Conservation (phyloP, 2,329 filamentous ascomycete species). For the Aspergillus intermedius region DNA sequence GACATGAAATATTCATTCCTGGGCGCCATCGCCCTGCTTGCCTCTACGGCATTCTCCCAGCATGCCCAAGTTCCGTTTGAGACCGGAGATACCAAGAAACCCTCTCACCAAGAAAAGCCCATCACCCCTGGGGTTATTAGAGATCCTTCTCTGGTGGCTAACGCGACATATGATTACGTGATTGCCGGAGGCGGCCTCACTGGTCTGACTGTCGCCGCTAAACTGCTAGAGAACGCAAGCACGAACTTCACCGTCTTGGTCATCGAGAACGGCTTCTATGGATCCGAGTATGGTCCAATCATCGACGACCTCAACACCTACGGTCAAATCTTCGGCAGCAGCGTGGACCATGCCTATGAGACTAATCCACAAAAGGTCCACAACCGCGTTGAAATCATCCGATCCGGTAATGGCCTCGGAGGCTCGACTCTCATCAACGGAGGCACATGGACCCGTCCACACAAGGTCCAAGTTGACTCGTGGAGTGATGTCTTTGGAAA, state of each 20-base stretch:
- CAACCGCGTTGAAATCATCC: constrained; percentile 14
- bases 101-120: too few species aligned
- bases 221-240: constrained; percentile 17
- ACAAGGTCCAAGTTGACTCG: constrained; percentile 19
- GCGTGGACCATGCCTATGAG: constrained; percentile 15
- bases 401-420: constrained; percentile 21
- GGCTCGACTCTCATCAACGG: constrained; percentile 25
- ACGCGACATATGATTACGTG: constrained; percentile 22
- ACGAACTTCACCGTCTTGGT: constrained; percentile 17
- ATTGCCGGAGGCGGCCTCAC: constrained; percentile 26
- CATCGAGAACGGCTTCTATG: constrained; percentile 24
- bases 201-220: constrained; percentile 22
- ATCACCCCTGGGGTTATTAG: too few species aligned
- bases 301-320: constrained; percentile 21
- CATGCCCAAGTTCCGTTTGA: too few species aligned
- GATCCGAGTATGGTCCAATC: constrained; percentile 18
- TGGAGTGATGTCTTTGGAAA: constrained; percentile 36
- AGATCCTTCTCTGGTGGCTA: constrained; percentile 12
- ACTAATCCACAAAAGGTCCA: constrained; percentile 13
- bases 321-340: constrained; percentile 21
- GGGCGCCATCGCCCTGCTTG: too few species aligned
- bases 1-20: too few species aligned
- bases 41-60: too few species aligned
- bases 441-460: constrained; percentile 22
- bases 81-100: too few species aligned